phyloP scores from a whole-genome alignment of 2,329 filamentous ascomycete species.

The Cylindrodendrum hubeiense region DNA sequence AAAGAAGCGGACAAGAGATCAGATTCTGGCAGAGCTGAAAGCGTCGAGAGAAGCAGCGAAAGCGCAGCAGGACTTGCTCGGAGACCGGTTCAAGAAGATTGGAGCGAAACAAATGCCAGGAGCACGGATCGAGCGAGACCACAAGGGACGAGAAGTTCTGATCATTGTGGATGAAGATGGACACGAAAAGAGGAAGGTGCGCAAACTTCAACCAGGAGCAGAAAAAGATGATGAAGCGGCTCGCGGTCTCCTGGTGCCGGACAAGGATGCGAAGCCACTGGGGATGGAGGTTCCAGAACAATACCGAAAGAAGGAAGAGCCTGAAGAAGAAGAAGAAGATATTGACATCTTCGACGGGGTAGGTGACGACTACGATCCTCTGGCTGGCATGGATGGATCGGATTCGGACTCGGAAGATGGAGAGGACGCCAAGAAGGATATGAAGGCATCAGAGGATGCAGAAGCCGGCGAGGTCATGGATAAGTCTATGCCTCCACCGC shows the following conservation, averaged over 20 bases:
- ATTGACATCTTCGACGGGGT: constrained; percentile 75
- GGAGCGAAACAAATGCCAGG: constrained; percentile 65
- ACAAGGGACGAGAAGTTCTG: constrained; percentile 71
- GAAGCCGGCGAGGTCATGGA: constrained; percentile 38
- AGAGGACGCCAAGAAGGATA: constrained; percentile 48
- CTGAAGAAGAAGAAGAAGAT: constrained; percentile 67
- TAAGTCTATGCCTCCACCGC: constrained; percentile 61
- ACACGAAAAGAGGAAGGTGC: constrained; percentile 74
- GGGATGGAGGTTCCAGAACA: constrained; percentile 76
- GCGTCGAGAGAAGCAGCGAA: constrained; percentile 72
- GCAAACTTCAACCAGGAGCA: constrained; percentile 60
- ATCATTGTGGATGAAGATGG: constrained; percentile 76
- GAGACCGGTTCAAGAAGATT: constrained; percentile 75
- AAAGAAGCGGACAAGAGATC: constrained; percentile 73
- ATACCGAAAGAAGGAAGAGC: constrained; percentile 61
- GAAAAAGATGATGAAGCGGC: constrained; percentile 53
- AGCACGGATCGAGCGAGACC: constrained; percentile 71
- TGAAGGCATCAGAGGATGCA: constrained; percentile 34
- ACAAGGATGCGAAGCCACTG: constrained; percentile 68
- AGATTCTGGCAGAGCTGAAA: constrained; percentile 76
- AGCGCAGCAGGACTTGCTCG: constrained; percentile 65
- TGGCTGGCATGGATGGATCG: constrained; percentile 67
- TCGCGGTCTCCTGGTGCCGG: constrained; percentile 63
- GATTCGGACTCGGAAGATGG: constrained; percentile 61
- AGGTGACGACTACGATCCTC: constrained; percentile 75